phyloP scores from a whole-genome alignment of 2,329 filamentous ascomycete genomes.

The Proliferodiscus dingleyae region DNA sequence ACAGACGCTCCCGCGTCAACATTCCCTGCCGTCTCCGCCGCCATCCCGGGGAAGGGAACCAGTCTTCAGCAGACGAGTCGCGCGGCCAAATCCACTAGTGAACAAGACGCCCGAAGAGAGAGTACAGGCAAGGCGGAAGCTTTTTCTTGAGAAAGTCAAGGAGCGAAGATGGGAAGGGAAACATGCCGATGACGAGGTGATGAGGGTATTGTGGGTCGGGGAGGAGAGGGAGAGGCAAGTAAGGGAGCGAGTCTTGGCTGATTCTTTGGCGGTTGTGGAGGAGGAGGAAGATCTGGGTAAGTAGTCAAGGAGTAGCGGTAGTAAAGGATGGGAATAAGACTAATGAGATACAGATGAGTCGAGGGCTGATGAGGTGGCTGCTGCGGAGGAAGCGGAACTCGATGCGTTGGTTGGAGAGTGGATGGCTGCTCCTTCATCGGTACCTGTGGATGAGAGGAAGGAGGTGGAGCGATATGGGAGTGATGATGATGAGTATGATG shows the following conservation, averaged over 20 bases:
- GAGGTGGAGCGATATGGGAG: constrained; percentile 27
- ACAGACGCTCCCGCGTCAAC: no score
- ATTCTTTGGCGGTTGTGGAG: constrained; percentile 10
- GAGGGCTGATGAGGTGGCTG: constrained; percentile 48
- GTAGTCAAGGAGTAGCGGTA: neutral
- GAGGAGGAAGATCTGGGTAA: constrained; percentile 13
- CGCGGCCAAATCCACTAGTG: constrained; percentile 59
- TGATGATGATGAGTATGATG: constrained; percentile 58
- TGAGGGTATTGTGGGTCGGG: constrained; percentile 35
- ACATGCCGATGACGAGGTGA: constrained; percentile 56
- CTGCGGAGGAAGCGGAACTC: constrained; percentile 51
- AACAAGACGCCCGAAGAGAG: constrained; percentile 40
- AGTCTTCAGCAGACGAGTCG: constrained; percentile 38
- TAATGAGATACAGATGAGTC: constrained; percentile 23
- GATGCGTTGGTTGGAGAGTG: constrained; percentile 50
- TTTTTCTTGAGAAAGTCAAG: constrained; percentile 67
- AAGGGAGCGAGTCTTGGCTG: constrained; percentile 23
- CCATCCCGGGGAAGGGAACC: constrained; percentile 12
- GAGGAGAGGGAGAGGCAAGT: constrained; percentile 33
- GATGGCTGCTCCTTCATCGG: no score
- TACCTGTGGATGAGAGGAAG: no score
- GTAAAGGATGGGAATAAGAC: neutral
- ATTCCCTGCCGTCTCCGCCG: constrained; percentile 8
- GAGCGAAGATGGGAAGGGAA: constrained; percentile 55
- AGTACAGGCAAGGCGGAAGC: constrained; percentile 56